These are phyloP conservation scores for Salix suchowensis DNA, from an alignment of 345 rosid species.

Conservation along the genomic window DNA sequence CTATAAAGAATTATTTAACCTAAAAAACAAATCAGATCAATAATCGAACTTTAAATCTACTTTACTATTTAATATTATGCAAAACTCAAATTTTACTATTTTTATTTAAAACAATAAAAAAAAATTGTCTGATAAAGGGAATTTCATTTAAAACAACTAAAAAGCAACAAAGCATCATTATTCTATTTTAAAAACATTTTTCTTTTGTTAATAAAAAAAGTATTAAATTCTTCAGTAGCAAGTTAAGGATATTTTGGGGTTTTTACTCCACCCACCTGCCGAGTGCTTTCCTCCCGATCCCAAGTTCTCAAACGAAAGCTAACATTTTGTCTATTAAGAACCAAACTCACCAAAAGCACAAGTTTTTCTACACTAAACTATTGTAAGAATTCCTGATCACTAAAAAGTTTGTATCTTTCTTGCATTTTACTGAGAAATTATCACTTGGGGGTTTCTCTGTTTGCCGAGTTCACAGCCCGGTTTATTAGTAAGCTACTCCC, in stretches of 20 bases:
- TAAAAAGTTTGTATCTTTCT: not conserved
- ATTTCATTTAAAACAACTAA: too few species aligned
- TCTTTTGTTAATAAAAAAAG: not conserved
- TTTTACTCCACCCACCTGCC: not conserved
- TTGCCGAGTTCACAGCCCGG: not conserved
- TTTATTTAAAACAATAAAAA: too few species aligned
- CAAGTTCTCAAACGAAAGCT: not conserved
- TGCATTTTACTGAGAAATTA: not conserved
- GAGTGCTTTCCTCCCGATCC: not conserved
- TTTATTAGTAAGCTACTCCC: conserved; percentile 8
- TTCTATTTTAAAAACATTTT: too few species aligned
- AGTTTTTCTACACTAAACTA: too few species aligned
- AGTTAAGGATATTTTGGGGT: not conserved
- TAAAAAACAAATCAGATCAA: too few species aligned
- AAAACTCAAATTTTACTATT: too few species aligned
- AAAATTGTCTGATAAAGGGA: too few species aligned
- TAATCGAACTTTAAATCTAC: too few species aligned
- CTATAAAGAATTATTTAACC: too few species aligned
- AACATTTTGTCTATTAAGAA: not conserved
- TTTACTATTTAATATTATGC: too few species aligned
- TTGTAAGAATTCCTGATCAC: too few species aligned
- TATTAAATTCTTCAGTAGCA: too few species aligned
- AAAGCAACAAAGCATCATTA: not conserved
- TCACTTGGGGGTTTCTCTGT: not conserved
- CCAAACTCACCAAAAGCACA: not conserved